These are phyloP conservation scores for Fusarium zealandicum DNA, from an alignment of 2,329 filamentous ascomycete genomes.

Conservation along the genomic window DNA sequence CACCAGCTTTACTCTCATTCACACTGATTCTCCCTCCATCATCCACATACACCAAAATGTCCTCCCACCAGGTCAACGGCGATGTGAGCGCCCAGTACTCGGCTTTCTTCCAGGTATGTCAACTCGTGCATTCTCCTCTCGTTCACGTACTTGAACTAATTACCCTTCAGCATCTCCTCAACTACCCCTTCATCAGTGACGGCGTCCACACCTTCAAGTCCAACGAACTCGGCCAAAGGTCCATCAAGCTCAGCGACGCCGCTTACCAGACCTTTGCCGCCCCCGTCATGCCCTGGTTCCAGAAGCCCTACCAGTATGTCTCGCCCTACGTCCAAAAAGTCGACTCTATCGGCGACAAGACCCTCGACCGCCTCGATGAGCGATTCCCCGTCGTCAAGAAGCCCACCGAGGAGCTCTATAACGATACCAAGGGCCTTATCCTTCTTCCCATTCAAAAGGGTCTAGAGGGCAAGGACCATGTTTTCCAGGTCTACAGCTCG, in stretches of 20 bases:
- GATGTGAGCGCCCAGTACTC: conserved; percentile 56
- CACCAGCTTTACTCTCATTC: conserved; percentile 7
- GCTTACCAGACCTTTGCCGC: conserved; percentile 80
- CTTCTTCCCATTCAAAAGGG: conserved; percentile 69
- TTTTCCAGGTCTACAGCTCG: conserved; percentile 62
- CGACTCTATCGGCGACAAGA: conserved; percentile 77
- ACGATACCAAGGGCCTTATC: conserved; percentile 67
- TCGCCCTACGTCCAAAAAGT: conserved; percentile 85
- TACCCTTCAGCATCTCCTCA: conserved; percentile 73
- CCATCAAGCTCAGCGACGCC: conserved; percentile 75
- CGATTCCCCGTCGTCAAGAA: conserved; percentile 78
- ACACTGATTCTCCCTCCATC: conserved; percentile 13
- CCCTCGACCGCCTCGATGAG: conserved; percentile 73
- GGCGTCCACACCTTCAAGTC: conserved; percentile 78
- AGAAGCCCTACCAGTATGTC: conserved; percentile 81
- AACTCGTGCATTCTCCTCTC: not conserved
- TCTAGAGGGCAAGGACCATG: conserved; percentile 67
- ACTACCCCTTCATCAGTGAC: conserved; percentile 85
- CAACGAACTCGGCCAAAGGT: conserved; percentile 84
- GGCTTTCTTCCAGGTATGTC: conserved; percentile 58
- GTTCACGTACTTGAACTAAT: not conserved
- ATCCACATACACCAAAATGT: conserved; percentile 45
- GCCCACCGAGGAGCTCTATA: conserved; percentile 73
- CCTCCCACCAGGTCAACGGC: conserved; percentile 58
- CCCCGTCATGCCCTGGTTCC: conserved; percentile 74